These are phyloP conservation scores for Linum tenue DNA, from an alignment of 345 rosid species.

Conservation along the genomic window DNA sequence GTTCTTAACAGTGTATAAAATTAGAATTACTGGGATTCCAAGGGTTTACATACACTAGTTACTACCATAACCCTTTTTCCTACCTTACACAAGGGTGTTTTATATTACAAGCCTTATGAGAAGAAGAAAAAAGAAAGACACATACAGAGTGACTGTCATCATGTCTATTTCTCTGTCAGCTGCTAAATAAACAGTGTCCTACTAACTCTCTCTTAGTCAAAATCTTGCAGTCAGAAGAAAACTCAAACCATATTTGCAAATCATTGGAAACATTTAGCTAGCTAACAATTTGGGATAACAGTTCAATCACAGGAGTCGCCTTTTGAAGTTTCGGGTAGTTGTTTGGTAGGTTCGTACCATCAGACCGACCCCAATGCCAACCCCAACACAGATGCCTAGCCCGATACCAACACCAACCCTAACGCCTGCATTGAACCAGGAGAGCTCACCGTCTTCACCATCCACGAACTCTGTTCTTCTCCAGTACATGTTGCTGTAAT, in stretches of 20 bases:
- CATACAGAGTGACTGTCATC: background rate
- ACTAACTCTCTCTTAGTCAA: constrained; percentile 21
- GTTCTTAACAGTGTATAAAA: constrained; percentile 6
- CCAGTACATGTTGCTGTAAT: constrained; percentile 1
- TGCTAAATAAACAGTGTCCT: constrained; percentile 10
- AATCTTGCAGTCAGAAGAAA: constrained; percentile 27
- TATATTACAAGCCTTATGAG: background rate
- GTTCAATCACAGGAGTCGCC: background rate
- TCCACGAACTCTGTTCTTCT: background rate
- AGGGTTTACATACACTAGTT: constrained; percentile 5
- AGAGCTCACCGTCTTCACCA: constrained; percentile 4
- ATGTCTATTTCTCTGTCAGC: constrained; percentile 15
- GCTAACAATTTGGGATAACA: background rate
- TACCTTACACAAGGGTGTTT: background rate
- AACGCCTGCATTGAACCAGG: constrained; percentile 1
- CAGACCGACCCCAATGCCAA: background rate
- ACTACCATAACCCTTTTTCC: constrained; percentile 5
- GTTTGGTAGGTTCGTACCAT: background rate
- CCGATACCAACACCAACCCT: background rate
- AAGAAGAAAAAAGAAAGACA: background rate
- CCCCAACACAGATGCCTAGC: background rate
- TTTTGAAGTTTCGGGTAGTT: constrained; percentile 6
- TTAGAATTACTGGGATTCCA: constrained; percentile 9
- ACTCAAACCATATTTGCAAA: background rate
- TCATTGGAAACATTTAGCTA: background rate